Percentiles rank a stretch among this genome's conserved stretches.
phyloP scores from a whole-genome alignment of 208 protist genomes.

The Trypanosoma cruzi region DNA sequence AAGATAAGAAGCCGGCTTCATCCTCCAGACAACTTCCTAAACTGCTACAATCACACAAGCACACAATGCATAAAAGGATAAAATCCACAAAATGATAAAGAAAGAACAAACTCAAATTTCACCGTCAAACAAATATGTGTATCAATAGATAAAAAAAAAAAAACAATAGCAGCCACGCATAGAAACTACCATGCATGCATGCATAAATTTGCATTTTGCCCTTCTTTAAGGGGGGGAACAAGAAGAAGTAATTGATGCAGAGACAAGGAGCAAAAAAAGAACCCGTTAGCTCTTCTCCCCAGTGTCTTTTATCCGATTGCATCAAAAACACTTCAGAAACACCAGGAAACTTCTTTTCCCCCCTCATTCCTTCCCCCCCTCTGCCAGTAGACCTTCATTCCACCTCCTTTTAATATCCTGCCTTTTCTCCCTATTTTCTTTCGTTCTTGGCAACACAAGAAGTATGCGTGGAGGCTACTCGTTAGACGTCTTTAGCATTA shows the following conservation, averaged over 20 bases:
- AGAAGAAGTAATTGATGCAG: background rate
- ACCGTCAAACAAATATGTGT: background rate
- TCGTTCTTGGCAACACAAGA: background rate
- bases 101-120: background rate
- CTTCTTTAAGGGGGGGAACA: background rate
- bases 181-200: background rate
- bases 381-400: background rate
- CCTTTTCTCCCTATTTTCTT: slow-evolving; percentile 4
- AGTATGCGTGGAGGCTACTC: slow-evolving; percentile 47
- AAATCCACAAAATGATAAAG: background rate
- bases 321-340: background rate
- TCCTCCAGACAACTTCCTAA: slow-evolving; percentile 19
- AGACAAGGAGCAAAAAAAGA: background rate
- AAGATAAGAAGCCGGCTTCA: slow-evolving; percentile 27
- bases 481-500: slow-evolving; percentile 90
- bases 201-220: background rate
- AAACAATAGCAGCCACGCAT: background rate
- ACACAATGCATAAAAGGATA: background rate
- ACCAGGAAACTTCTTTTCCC: background rate
- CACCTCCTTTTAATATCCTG: background rate
- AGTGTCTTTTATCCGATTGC: background rate
- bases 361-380: background rate
- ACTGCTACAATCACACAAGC: background rate
- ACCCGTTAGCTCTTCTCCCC: background rate
- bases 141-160: background rate